Evolutionary conservation across 2,329 filamentous ascomycete genomes (phyloP).

Genomic region (Fusarium clavum): DNA sequence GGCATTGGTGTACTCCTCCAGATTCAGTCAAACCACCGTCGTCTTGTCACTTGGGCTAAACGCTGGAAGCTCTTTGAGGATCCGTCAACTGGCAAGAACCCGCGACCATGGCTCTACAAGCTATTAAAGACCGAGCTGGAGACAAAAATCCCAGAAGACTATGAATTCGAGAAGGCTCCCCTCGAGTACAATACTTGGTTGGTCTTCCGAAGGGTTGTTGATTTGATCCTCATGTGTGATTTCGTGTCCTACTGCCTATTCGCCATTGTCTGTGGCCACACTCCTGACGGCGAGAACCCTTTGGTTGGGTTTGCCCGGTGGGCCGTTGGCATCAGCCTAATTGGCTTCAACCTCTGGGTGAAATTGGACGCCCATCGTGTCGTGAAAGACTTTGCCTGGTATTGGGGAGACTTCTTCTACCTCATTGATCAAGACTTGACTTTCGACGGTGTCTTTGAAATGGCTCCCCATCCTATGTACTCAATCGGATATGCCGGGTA

Average conservation of each 20-base stretch:
- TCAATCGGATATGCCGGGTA: constrained; percentile 97
- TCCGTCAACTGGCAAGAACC: constrained; percentile 82
- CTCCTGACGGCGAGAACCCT: constrained; percentile 77
- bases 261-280: constrained; percentile 85
- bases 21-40: constrained; percentile 89
- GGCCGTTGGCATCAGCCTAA: constrained; percentile 79
- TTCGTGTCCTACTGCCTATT: constrained; percentile 98
- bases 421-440: constrained; percentile 97
- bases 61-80: constrained; percentile 88
- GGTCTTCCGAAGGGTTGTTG: constrained; percentile 92
- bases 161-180: constrained; percentile 91
- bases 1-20: constrained; percentile 92
- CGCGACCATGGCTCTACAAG: constrained; percentile 82
- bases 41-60: constrained; percentile 87
- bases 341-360: constrained; percentile 97
- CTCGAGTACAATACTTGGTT: constrained; percentile 99
- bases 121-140: constrained; percentile 91
- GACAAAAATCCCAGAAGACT: constrained; percentile 93
- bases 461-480: constrained; percentile 99
- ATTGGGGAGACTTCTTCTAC: constrained; percentile 99
- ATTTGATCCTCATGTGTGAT: constrained; percentile 98
- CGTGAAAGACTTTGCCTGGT: constrained; percentile 99
- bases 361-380: constrained; percentile 98
- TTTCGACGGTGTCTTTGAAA: constrained; percentile 98
- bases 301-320: constrained; percentile 80